Conservation (phyloP, 2,329 filamentous ascomycete species). For the Saccharata proteae region DNA sequence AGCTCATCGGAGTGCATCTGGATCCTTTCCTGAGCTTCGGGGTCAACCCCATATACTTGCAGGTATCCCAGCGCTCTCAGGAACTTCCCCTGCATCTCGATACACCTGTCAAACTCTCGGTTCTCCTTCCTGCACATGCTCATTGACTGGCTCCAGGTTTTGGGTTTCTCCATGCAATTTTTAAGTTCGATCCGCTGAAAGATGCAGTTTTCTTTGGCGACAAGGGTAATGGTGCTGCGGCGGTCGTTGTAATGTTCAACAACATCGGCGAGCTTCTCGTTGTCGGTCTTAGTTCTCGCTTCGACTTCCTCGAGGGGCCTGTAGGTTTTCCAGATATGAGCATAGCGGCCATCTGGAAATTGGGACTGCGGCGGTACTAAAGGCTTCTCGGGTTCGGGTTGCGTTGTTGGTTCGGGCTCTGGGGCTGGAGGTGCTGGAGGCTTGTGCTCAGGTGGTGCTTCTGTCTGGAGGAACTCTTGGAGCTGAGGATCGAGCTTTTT, state of each 20-base stretch:
- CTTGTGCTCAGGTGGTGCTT: conserved; percentile 41
- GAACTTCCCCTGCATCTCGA: conserved; percentile 81
- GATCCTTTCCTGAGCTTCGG: conserved; percentile 66
- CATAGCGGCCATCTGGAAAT: conserved; percentile 60
- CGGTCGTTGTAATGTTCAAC: conserved; percentile 76
- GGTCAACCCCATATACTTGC: conserved; percentile 48
- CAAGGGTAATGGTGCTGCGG: conserved; percentile 61
- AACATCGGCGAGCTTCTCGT: conserved; percentile 69
- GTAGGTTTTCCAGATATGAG: conserved; percentile 90
- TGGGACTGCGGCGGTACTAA: conserved; percentile 42
- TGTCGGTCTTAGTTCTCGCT: conserved; percentile 56
- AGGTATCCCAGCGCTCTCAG: conserved; percentile 84
- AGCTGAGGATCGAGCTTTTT: conserved; percentile 70
- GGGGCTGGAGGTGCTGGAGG: conserved; percentile 38
- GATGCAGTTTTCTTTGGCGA: conserved; percentile 88
- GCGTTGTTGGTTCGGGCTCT: conserved; percentile 12
- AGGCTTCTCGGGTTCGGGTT: conserved; percentile 15
- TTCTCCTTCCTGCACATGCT: conserved; percentile 75
- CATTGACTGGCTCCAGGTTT: conserved; percentile 54
- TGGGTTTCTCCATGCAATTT: conserved; percentile 61
- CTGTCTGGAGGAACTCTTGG: conserved; percentile 71
- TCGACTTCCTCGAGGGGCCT: conserved; percentile 59
- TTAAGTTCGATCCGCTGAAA: conserved; percentile 74
- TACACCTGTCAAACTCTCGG: conserved; percentile 71
- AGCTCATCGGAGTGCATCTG: conserved; percentile 92